A percentile compares a stretch with the other conserved stretches of the same genome.
phyloP scores from a whole-genome alignment of 2,329 filamentous ascomycete genomes.

The Aspergillus felis region DNA sequence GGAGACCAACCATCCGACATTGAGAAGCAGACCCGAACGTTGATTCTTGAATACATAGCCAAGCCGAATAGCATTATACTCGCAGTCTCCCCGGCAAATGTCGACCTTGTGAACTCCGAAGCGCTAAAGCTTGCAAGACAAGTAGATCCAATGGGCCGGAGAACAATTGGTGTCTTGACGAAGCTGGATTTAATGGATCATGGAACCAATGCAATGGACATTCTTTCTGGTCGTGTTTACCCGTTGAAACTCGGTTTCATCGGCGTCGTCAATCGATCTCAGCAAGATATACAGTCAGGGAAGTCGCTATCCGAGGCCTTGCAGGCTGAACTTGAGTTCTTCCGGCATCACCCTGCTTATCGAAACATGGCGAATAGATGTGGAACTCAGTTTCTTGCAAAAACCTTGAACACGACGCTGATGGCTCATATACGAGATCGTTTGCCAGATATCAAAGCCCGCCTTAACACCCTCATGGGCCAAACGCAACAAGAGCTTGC shows the following conservation, averaged over 20 bases:
- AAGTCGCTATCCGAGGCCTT: constrained; percentile 93
- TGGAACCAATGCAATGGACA: constrained; percentile 94
- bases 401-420: constrained; percentile 88
- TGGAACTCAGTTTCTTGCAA: constrained; percentile 90
- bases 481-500: constrained; percentile 98
- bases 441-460: constrained; percentile 94
- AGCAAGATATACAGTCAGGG: constrained; percentile 94
- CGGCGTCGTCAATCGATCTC: constrained; percentile 94
- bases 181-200: constrained; percentile 99
- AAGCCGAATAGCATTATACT: constrained; percentile 98
- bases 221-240: constrained; percentile 94
- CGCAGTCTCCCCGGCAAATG: constrained; percentile 93
- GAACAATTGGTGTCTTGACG: constrained; percentile 94
- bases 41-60: constrained; percentile 97
- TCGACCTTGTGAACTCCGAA: constrained; percentile 97
- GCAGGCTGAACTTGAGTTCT: constrained; percentile 87
- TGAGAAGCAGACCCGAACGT: constrained; percentile 93
- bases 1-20: constrained; percentile 97
- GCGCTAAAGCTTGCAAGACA: constrained; percentile 93
- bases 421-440: constrained; percentile 96
- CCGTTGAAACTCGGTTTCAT: constrained; percentile 97
- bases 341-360: constrained; percentile 94
- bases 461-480: constrained; percentile 98
- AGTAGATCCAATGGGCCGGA: constrained; percentile 88
- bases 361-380: constrained; percentile 91